Percentiles rank a stretch among this genome's conserved stretches.
These are phyloP conservation scores for Solanum bulbocastanum DNA, from an alignment of 257 asterid genomes.

Conservation along the genomic window DNA sequence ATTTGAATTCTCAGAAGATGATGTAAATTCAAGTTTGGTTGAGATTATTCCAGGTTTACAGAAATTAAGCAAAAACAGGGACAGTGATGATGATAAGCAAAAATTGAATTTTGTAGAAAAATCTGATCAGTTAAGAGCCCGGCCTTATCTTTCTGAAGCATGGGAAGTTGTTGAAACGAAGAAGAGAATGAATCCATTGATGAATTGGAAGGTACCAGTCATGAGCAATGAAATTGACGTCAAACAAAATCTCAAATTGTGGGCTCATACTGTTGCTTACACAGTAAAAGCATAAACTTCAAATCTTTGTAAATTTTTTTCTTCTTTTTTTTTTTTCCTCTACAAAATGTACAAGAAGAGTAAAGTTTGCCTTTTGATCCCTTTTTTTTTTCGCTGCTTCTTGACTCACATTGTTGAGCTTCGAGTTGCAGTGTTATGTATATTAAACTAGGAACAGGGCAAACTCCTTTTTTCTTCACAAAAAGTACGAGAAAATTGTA, in stretches of 20 bases:
- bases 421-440: neutral
- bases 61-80: constrained; percentile 4
- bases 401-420: neutral
- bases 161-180: constrained; percentile 22
- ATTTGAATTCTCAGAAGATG: constrained; percentile 43
- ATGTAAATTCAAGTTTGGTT: constrained; percentile 16
- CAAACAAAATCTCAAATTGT: constrained; percentile 37
- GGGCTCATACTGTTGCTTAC: constrained; percentile 73
- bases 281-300: neutral
- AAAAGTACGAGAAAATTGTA: neutral
- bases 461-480: neutral
- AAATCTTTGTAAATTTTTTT: neutral
- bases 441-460: neutral
- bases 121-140: neutral
- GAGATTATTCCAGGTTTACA: constrained; percentile 50
- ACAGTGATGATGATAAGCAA: neutral
- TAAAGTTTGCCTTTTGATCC: neutral
- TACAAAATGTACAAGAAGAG: neutral
- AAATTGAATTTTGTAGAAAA: neutral
- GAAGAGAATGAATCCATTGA: constrained; percentile 1
- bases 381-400: neutral
- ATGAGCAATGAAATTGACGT: constrained; percentile 21
- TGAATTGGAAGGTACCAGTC: constrained; percentile 31
- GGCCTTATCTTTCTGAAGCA: constrained; percentile 56
- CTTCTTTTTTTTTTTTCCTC: neutral